phyloP scores from a whole-genome alignment of 306 rosid genomes.

The Lathyrus aphaca region DNA sequence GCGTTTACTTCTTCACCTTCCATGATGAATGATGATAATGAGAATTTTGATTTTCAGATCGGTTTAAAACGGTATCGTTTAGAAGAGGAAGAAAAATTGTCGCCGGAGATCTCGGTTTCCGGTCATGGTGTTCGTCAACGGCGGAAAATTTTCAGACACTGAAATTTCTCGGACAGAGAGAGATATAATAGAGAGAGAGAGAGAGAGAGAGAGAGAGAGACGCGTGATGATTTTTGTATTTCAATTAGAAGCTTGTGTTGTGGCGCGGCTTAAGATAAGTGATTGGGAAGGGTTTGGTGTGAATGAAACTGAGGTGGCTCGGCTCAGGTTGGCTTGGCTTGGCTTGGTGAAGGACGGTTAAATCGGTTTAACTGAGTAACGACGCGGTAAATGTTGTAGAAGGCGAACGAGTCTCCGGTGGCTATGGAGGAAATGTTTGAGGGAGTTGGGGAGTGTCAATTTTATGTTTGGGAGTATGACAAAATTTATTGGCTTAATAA shows the following conservation, averaged over 20 bases:
- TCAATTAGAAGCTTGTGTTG: not conserved
- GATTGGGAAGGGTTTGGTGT: slow-evolving; percentile 29
- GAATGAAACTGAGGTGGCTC: not conserved
- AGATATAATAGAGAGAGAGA: slow-evolving; percentile 4
- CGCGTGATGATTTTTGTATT: slow-evolving; percentile 34
- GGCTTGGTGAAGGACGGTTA: no score
- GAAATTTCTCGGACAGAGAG: not conserved
- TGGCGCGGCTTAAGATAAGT: slow-evolving; percentile 50
- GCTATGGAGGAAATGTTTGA: not conserved
- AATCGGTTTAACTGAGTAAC: not conserved
- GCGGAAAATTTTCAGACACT: slow-evolving; percentile 12
- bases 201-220: slow-evolving; percentile 14
- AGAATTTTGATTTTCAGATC: slow-evolving; percentile 34
- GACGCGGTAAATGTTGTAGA: not conserved
- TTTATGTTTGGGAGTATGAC: not conserved
- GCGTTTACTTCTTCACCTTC: slow-evolving; percentile 61
- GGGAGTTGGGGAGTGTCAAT: slow-evolving; percentile 17
- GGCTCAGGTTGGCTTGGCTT: not conserved
- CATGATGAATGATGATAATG: slow-evolving; percentile 43
- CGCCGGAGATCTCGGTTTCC: slow-evolving; percentile 36
- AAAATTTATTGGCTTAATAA: not conserved
- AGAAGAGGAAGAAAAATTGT: not conserved
- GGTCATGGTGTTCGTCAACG: slow-evolving; percentile 40
- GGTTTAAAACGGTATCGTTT: slow-evolving; percentile 37
- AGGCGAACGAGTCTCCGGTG: not conserved